These are phyloP conservation scores for Calonectria pauciramosa DNA, from an alignment of 2,329 filamentous ascomycete species.

Conservation along the genomic window DNA sequence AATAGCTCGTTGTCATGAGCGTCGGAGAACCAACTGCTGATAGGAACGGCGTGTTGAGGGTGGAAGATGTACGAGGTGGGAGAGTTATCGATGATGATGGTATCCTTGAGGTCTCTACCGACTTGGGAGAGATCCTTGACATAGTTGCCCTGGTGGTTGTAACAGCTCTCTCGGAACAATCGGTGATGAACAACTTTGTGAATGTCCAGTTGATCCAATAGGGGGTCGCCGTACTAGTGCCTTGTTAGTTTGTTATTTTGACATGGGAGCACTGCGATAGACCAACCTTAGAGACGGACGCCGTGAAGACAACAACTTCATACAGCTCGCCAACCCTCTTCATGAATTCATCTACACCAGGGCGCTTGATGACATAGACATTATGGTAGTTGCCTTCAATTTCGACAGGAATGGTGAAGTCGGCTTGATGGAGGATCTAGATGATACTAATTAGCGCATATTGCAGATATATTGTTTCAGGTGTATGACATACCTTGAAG, in stretches of 20 bases:
- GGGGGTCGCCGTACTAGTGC: conserved; percentile 89
- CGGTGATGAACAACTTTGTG: conserved; percentile 97
- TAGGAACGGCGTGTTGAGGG: conserved; percentile 97
- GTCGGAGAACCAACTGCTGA: conserved; percentile 99
- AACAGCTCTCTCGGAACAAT: conserved; percentile 97
- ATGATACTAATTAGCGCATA: conserved; percentile 38
- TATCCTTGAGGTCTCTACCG: conserved; percentile 94
- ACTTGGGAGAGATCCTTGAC: conserved; percentile 99
- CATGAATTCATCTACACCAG: conserved; percentile 99
- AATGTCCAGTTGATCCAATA: conserved; percentile 96
- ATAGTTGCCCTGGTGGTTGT: conserved; percentile 99
- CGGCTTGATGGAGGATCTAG: conserved; percentile 95
- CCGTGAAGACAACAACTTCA: conserved; percentile 98
- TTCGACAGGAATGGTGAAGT: conserved; percentile 98
- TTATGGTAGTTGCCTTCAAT: conserved; percentile 99
- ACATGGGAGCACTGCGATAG: not conserved
- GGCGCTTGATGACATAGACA: conserved; percentile 98
- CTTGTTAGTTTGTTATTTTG: conserved; percentile 38
- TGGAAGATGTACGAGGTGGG: conserved; percentile 99
- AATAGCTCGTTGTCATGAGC: conserved; percentile 99
- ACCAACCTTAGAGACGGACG: conserved; percentile 93
- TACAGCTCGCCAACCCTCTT: conserved; percentile 98
- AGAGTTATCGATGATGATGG: conserved; percentile 99
- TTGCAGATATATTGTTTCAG: not conserved
- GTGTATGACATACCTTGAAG: conserved; percentile 81